Base-by-base conservation (phyloP, 768 basidiomycete species). In the Cystofilobasidium ferigula region DNA sequence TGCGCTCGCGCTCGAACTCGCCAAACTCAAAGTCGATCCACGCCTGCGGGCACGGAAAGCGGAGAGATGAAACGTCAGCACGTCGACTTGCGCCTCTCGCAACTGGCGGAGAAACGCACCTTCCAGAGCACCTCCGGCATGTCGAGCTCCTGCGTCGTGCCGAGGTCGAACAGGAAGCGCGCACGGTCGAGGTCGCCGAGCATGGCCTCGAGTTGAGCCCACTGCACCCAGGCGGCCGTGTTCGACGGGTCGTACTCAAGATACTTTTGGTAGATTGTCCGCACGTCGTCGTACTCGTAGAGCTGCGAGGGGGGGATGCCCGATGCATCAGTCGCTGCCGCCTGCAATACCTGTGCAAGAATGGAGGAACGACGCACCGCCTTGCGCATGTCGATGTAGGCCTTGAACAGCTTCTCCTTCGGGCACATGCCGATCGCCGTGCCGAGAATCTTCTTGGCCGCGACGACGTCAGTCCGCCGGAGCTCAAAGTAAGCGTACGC, bases 11-110 rank as follows among this genome's bases (percentile, higher is more conserved):
- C 70, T 97, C 92, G 71, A 91, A 91, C 75, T 95, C 91, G 67
- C 89, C 88, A 64, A 86, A 84, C 77, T 98, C 94, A 71, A 95
- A 95, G 76, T 97, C 94, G 77, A 97, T 89, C 76, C 90, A 97
- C 7, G 90, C 88, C 75, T 94, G 92, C 48, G 18, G 24, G n/a
- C 24, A 43, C 3, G 30, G 13, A 57, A 56, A 43, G 18, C 20
- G 13, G 22, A 8, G 16, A 34, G 30, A 1, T 7, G 38, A 26
- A 8, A 18, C 12, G 57, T 58, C 3, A 12, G 57, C n/a, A 3
- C 7, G 28, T 47, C 14, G 16, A 10, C 45, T 12, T 20, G 22
- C 45, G 22, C 22, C 22, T 5, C 22, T 2, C 2, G 6, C 22
- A 47, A 8, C 9, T 16, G n/a, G n/a, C n/a, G 22, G 20, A n/a